Base-by-base conservation (phyloP, 139 green algal species). In the Medakamo hakoo region DNA sequence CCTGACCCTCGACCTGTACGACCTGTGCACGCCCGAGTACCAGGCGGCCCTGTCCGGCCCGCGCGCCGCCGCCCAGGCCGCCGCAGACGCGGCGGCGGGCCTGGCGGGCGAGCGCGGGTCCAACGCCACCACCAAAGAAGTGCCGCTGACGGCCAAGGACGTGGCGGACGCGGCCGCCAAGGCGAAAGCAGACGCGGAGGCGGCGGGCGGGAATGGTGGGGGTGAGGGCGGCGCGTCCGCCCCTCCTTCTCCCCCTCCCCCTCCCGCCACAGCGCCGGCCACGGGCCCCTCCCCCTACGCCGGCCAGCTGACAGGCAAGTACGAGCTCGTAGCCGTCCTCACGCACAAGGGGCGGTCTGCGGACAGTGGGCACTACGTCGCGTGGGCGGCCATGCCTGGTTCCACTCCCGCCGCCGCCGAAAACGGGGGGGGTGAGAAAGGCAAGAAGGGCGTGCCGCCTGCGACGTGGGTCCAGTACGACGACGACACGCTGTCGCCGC, bases 291-390 rank as follows among this genome's bases (percentile, higher is more conserved):
- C 40, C 48, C 30, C 29, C 20, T 27, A 49, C 18, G 25, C 26
- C 26, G 65, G 27, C 9, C n/a, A 59, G 26, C 22, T 76, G 4
- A 83, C 91, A 79, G 91, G 91, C 26, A 73, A 80, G 55, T 99
- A 96, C 76, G 84, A 96, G 60, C 76, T 99, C 31, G 62, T 77
- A 16, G 86, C 80, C 1, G 81, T 97, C 58, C 77, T 99, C 23
- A 99, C 93, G 18, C 93, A 99, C 84, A 99, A 98, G 78, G 93
- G 93, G 3, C 83, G 93, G 63, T 90, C 71, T 55, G 90, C 91
- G 1, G 93, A 99, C 75, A 86, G 74, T 2, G 93, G 93, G 16
- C 93, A 99, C 70, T 99, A 99, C 69, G 85, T 95, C 4, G 72
- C 85, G 16, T 99, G 92, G 92, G 79, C 91, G 21, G 93, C 93